Evolutionary conservation across 2,329 filamentous ascomycete species (phyloP), one percentile per base, ranked within the genome.

Genomic region (Colletotrichum cordylinicola): DNA sequence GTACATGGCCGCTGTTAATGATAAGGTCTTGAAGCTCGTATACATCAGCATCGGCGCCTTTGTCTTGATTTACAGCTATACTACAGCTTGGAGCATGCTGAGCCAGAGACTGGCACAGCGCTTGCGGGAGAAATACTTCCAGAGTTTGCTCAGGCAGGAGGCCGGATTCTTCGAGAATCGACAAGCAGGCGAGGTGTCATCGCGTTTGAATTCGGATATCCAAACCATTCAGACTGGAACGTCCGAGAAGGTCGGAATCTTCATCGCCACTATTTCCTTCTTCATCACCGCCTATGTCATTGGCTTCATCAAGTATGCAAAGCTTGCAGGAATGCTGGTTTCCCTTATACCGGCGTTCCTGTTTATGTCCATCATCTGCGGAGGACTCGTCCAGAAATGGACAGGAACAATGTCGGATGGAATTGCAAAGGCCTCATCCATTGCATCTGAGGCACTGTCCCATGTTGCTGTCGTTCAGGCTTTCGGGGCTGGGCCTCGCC

Each of bases 201-300:
- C 90, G 21, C 86, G 91, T 16, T 85, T 93, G 27, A 90, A 89
- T 78, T 87, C 86, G 67, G 91, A 93, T 78, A 90, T 93, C 35
- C 87, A 91, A 69, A 88, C 89, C 0, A 90, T 93, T 66, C 91
- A 91, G 71, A 87, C 88, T 0, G 92, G 91, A 21, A 92, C 91
- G 0, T 90, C 89, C 2, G 92, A 93, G 82, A 93, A 93, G 79
- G 91, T 92, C 21, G 91, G 91, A 37, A 88, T 93, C 35, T 87
- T 88, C 71, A 84, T 93, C 3, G 86, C 87, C 15, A 90, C 87
- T 58, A 79, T 90, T 13, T 90, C 90, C 1, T 93, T 92, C 81
- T 93, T 93, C 78, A 81, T 92, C 60, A 90, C 91, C 0, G 90
- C 91, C 3, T 93, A 91, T 75, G 85, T 92, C 6, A 88, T 93